These are phyloP conservation scores for Balamuthia mandrillaris DNA, from an alignment of 208 protist species.

Conservation along the genomic window DNA sequence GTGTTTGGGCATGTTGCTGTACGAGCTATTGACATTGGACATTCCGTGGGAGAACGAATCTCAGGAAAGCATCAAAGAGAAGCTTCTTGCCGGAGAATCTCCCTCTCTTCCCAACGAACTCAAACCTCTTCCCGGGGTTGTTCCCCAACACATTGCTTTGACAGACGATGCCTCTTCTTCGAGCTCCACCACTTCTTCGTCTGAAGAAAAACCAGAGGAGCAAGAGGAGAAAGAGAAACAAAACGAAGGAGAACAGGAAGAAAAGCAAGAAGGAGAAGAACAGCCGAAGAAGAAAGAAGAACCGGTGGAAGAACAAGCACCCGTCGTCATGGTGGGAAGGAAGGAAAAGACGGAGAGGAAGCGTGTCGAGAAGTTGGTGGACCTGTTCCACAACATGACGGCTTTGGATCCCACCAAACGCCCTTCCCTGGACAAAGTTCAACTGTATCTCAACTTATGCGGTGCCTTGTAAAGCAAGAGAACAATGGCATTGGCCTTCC, in stretches of 20 bases:
- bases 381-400: conserved; percentile 11
- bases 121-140: not conserved
- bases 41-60: not conserved
- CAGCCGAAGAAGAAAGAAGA: too few species aligned
- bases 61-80: not conserved
- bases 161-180: too few species aligned
- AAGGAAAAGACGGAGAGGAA: not conserved
- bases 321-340: not conserved
- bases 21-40: not conserved
- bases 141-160: too few species aligned
- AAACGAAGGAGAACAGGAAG: not conserved
- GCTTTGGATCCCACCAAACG: not conserved
- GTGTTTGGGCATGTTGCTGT: not conserved
- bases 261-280: not conserved
- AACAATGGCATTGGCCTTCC: too few species aligned
- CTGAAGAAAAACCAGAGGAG: not conserved
- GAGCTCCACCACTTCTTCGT: too few species aligned
- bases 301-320: too few species aligned
- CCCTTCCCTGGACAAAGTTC: not conserved
- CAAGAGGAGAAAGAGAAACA: not conserved
- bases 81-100: not conserved
- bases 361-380: not conserved
- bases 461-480: not conserved
- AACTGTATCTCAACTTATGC: conserved; percentile 5
- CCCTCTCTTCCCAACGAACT: too few species aligned